These are phyloP conservation scores for Volvariella surrecta DNA, from an alignment of 1,284 basidiomycete genomes.

Conservation along the genomic window DNA sequence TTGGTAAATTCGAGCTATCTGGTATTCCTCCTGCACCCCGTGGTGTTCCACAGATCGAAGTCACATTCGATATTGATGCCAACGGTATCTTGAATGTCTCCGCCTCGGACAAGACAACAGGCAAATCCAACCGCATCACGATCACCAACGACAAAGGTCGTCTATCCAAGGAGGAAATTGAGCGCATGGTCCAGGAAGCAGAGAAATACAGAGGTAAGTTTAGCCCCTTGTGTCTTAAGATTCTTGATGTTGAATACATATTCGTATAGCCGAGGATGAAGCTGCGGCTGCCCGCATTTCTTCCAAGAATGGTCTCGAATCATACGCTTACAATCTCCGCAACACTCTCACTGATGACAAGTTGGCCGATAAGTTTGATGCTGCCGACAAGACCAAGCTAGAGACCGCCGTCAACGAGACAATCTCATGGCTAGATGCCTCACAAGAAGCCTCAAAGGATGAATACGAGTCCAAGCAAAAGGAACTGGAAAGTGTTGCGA, in stretches of 20 bases:
- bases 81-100: conserved; percentile 98
- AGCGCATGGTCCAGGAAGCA: conserved; percentile 92
- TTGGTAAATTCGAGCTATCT: conserved; percentile 98
- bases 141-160: conserved; percentile 99
- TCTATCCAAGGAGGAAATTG: conserved; percentile 97
- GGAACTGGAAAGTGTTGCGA: conserved; percentile 87
- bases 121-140: conserved; percentile 93
- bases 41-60: conserved; percentile 97
- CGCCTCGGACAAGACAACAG: conserved; percentile 95
- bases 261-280: conserved; percentile 63
- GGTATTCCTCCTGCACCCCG: conserved; percentile 97
- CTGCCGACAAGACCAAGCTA: conserved; percentile 84
- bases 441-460: conserved; percentile 89
- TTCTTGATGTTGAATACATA: conserved; percentile 14
- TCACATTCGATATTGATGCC: conserved; percentile 98
- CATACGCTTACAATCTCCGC: conserved; percentile 94
- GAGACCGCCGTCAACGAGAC: conserved; percentile 79
- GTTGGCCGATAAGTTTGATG: conserved; percentile 81
- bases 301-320: conserved; percentile 87
- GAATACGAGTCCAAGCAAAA: conserved; percentile 96
- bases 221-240: background rate
- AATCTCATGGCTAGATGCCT: conserved; percentile 84
- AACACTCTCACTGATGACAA: conserved; percentile 85
- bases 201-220: conserved; percentile 82
- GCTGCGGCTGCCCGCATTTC: conserved; percentile 77